Percentiles rank a stretch among this genome's conserved stretches.
Evolutionary conservation across 495 filamentous ascomycete genomes (phyloP).

Genomic region (Talaromyces adpressus): DNA sequence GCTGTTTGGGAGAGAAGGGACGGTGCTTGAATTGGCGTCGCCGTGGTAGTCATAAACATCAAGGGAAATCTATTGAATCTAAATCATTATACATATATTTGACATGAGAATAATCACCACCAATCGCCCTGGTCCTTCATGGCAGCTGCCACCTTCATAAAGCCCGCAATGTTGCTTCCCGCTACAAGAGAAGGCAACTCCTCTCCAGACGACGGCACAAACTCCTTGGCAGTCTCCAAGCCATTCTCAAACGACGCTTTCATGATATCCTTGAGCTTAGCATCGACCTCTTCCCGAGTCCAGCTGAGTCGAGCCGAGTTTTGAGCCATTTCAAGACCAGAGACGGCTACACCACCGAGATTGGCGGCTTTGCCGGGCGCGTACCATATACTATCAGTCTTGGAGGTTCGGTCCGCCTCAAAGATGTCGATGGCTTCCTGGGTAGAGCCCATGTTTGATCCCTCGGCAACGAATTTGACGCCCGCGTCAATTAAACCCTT

Average conservation of each 20-base stretch:
- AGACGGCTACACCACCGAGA: conserved; percentile 94
- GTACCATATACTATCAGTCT: conserved; percentile 81
- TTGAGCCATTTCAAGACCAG: conserved; percentile 98
- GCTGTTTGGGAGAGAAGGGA: not conserved
- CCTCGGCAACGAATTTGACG: conserved; percentile 85
- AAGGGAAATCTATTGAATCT: conserved; percentile 5
- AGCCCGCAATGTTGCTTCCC: conserved; percentile 94
- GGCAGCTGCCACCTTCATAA: conserved; percentile 89
- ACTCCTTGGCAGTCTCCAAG: conserved; percentile 81
- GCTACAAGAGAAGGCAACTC: conserved; percentile 85
- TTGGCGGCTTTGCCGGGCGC: conserved; percentile 91
- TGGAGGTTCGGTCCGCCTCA: conserved; percentile 69
- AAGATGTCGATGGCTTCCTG: conserved; percentile 93
- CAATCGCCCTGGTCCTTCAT: conserved; percentile 98
- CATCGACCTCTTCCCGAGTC: conserved; percentile 86
- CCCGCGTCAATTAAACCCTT: conserved; percentile 70
- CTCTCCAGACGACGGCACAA: conserved; percentile 60
- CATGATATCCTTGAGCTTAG: conserved; percentile 91
- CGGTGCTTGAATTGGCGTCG: not conserved
- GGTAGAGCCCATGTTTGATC: conserved; percentile 98
- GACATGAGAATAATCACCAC: conserved; percentile 50
- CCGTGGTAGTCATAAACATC: not conserved
- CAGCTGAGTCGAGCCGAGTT: conserved; percentile 82
- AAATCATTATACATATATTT: conserved; percentile 10
- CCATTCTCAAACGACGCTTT: conserved; percentile 88